A percentile compares a stretch with the other conserved stretches of the same genome.
phyloP scores from a whole-genome alignment of 345 rosid species.

The Chamaenerion angustifolium region DNA sequence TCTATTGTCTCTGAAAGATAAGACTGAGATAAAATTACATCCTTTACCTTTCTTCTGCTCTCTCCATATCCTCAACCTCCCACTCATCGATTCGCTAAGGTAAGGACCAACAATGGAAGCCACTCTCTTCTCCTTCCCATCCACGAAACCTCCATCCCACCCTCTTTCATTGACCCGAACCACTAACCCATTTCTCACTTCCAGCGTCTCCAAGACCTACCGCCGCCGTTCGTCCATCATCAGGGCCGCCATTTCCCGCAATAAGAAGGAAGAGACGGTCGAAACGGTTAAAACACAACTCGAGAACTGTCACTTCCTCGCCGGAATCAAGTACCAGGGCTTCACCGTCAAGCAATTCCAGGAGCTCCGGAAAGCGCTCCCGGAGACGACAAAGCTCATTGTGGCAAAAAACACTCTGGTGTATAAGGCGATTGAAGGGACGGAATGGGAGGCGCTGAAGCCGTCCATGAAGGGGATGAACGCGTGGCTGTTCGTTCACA shows the following conservation, averaged over 20 bases:
- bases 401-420: constrained; percentile 90
- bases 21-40: too few species aligned
- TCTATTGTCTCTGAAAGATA: too few species aligned
- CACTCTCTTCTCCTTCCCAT: constrained; percentile 47
- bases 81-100: background rate
- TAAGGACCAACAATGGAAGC: constrained; percentile 45
- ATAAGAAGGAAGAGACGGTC: constrained; percentile 77
- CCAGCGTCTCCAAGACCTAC: constrained; percentile 14
- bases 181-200: constrained; percentile 16
- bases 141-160: constrained; percentile 22
- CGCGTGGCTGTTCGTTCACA: constrained; percentile 84
- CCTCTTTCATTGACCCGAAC: constrained; percentile 11
- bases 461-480: constrained; percentile 98
- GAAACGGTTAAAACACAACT: constrained; percentile 62
- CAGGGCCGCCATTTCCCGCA: constrained; percentile 67
- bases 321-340: constrained; percentile 65
- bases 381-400: constrained; percentile 49
- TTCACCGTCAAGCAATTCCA: constrained; percentile 81
- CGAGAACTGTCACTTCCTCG: constrained; percentile 68
- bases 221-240: constrained; percentile 13
- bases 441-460: constrained; percentile 65
- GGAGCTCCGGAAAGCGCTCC: constrained; percentile 58
- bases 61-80: too few species aligned
- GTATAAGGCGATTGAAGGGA: constrained; percentile 76
- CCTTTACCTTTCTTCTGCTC: too few species aligned